Evolutionary conservation across 1,284 basidiomycete genomes (phyloP), one percentile per base, ranked within the genome.

Genomic region (Agaricales sp.): DNA sequence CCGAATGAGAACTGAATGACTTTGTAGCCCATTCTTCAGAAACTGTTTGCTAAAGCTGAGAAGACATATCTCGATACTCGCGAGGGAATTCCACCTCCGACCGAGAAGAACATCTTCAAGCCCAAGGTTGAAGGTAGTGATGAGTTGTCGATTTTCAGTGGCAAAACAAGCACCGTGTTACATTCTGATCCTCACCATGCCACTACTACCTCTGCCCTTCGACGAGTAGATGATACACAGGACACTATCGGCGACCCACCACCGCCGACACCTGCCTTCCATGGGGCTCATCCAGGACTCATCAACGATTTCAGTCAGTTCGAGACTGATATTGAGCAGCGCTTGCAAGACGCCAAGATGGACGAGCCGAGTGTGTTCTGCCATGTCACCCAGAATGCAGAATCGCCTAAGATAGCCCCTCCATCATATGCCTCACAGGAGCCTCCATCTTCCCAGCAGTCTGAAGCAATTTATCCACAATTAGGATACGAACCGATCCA

Each of bases 111-210:
- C 59, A 80, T 83, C 23, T 82, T 85, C 61, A 66, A 66, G 19
- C 64, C 74, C 4, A 68, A 74, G 0, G 55, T 63, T n/a, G 54
- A 59, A 8, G 62, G 63, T 21, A 63, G 47, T 70, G 83, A 87
- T 58, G 83, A 86, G 57, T 66, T 87, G 20, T 74, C 77, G 3
- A 82, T 87, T 38, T 85, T 87, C 60, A 77, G 80, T 51, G 82
- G 82, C n/a, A 75, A 76, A 54, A 82, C 77, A 8, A 75, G 80
- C 53, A 79, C 74, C 0, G 66, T 84, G 11, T 13, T 67, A 66
- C 1, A 77, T 70, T 0, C 77, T 75, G 14, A 52, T 52, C 48
- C 53, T 45, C 51, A 18, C 21, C n/a, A 49, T 37, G 52, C 64
- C 23, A 43, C 52, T 14, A 46, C 58, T 39, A 52, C 50, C 20